These are phyloP conservation scores for Aureobasidium sp. DNA, from an alignment of 2,329 filamentous ascomycete species.

Conservation along the genomic window DNA sequence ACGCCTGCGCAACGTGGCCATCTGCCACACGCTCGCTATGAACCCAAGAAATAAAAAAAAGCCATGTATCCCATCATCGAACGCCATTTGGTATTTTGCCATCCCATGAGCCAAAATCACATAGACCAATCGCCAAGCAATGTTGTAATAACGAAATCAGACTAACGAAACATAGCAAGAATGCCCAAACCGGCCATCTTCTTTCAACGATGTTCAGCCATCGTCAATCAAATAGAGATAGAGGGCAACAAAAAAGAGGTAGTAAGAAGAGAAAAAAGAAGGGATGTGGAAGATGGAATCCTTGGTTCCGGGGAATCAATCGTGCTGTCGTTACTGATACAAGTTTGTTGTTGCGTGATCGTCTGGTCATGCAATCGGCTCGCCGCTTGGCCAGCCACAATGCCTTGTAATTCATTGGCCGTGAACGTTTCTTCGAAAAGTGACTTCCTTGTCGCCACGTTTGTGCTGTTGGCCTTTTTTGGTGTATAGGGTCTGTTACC, in stretches of 20 bases:
- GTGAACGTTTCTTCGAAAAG: not conserved
- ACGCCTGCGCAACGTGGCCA: constrained; percentile 9
- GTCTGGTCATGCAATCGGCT: not conserved
- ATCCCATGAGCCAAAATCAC: constrained; percentile 2
- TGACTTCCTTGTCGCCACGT: constrained; percentile 2
- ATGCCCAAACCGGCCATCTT: not conserved
- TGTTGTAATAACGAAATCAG: not conserved
- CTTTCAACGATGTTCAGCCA: not conserved
- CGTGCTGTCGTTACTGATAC: constrained; percentile 11
- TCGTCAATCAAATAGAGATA: not conserved
- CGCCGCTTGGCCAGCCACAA: not conserved
- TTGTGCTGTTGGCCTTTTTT: constrained; percentile 5
- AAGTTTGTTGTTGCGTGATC: constrained; percentile 2
- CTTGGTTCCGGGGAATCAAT: constrained; percentile 11
- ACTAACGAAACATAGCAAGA: not conserved
- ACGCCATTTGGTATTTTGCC: constrained; percentile 11
- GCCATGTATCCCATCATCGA: constrained; percentile 5
- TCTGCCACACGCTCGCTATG: not conserved
- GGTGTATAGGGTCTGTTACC: constrained; percentile 1
- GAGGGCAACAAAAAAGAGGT: not conserved
- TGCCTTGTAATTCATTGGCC: not conserved
- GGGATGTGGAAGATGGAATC: not conserved
- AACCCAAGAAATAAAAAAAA: not conserved
- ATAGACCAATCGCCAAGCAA: constrained; percentile 8
- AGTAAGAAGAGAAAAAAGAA: not conserved